Conservation (phyloP, 768 basidiomycete species). For the Lactifluus subvellereus region DNA sequence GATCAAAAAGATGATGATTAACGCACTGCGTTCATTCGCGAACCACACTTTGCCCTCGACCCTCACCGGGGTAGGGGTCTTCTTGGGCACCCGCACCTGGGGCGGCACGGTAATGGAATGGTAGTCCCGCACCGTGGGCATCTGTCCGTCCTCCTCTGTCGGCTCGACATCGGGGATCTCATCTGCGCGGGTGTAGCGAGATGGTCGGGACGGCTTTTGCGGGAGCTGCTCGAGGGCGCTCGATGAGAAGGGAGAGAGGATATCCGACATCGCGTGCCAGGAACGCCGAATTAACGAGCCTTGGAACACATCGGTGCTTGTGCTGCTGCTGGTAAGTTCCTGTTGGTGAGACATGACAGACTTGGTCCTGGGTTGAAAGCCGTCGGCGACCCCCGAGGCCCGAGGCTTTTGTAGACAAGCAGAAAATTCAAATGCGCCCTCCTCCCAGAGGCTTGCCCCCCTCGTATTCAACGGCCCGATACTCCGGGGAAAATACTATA, state of each 20-base stretch:
- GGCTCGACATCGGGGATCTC: slow-evolving; percentile 58
- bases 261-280: slow-evolving; percentile 54
- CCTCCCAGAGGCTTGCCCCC: too few relatives aligned
- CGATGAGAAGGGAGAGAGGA: slow-evolving; percentile 64
- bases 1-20: background rate
- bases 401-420: background rate
- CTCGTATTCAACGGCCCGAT: background rate
- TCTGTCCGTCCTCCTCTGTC: slow-evolving; percentile 43
- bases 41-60: slow-evolving; percentile 98
- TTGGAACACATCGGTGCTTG: slow-evolving; percentile 24
- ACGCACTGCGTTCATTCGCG: slow-evolving; percentile 86
- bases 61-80: slow-evolving; percentile 72
- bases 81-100: slow-evolving; percentile 71
- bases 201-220: slow-evolving; percentile 33
- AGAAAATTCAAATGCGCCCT: too few relatives aligned
- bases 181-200: slow-evolving; percentile 63
- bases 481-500: background rate
- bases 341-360: slow-evolving; percentile 1
- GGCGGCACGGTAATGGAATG: slow-evolving; percentile 65
- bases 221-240: slow-evolving; percentile 51
- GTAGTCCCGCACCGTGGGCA: slow-evolving; percentile 66
- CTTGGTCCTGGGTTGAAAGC: background rate
- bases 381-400: background rate
- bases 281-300: slow-evolving; percentile 46
- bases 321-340: slow-evolving; percentile 14